Evolutionary conservation across 2,329 filamentous ascomycete genomes (phyloP), one percentile per base, ranked within the genome.

Genomic region (Trichoderma harzianum): DNA sequence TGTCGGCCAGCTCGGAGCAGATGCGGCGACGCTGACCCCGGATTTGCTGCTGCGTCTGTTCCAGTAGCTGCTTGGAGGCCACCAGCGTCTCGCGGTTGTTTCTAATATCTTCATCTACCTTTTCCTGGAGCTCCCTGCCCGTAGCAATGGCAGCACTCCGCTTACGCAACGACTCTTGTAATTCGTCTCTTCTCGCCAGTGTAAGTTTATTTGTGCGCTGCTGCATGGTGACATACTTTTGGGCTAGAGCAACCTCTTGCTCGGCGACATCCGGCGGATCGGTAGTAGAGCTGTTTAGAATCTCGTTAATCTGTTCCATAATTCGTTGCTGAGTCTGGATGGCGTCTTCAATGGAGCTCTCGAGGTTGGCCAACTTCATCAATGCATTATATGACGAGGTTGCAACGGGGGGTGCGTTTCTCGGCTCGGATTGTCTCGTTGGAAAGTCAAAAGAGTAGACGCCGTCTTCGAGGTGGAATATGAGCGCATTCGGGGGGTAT

Each of bases 261-360:
- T 85, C 77, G 3, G 87, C 88, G 39, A 84, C 80, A 0, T 84
- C 83, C 0, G 86, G 81, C 26, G 81, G 79, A 61, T 87, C 81
- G 1, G 79, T 76, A 0, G 85, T 83, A 4, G 81, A 81, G 0
- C 80, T 76, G 0, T 82, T 79, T 5, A 91, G 79, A 0, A 90
- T 81, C 0, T 84, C 79, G 74, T 93, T 93, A 74, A 98, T 97
- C 74, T 97, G 93, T n/a, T 86, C 83, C 62, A 93, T 90, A 10
- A 98, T 85, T 68, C 87, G 86, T 72, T 92, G 89, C 16, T 92
- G 90, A 0, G 93, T 97, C 1, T 90, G 88, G 11, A 97, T 83
- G 1, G 94, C 94, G 80, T 98, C 95, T 78, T 97, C 94, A 28
- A 98, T 93, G 69, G 94, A 97, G 78, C 92, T 93, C 74, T 97